Evolutionary conservation across 352 stramenopile species (phyloP), one percentile per base, ranked within the genome.

Genomic region (Phytopythium montanum): DNA sequence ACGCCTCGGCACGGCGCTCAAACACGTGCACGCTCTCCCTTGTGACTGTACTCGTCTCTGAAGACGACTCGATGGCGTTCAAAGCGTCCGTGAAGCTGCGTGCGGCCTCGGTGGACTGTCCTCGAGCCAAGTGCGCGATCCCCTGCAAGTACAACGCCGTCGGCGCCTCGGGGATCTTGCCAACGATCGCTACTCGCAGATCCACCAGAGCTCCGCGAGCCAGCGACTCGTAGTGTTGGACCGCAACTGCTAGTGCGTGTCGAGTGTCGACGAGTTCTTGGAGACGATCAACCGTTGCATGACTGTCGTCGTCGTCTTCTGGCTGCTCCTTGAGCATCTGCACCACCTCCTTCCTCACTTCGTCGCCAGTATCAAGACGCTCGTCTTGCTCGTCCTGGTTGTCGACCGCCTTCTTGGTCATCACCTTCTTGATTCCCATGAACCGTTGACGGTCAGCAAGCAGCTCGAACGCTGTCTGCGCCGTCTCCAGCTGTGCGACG

Each of bases 61-160:
- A 52, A 51, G 41, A 46, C 7, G 58, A 48, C 9, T 67, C 57
- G 13, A 70, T 33, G 49, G 38, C 31, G 36, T 68, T 21, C 3
- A 89, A 44, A 0, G 75, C 79, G 13, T 65, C 66, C 16, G 79
- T 83, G 28, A 87, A 83, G 31, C 64, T 83, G 21, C 53, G 49
- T 45, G 78, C 62, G 1, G 79, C 76, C 7, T 71, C 52, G 0
- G 48, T 51, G 48, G 75, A 75, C 54, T 78, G 48, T 12, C 68
- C 56, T 23, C 61, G 48, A 18, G 59, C 58, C 62, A 80, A 78
- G 53, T 79, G 68, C 12, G 72, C 55, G 12, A 76, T 62, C 1
- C 76, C 79, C 60, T 74, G 54, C 19, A 86, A 34, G 26, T 73
- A 66, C 48, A 68, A 67, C 2, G 62, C 68, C 5, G 79, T 86